These are phyloP conservation scores for Candida maltosa DNA, from an alignment of 805 yeast genomes.

Conservation along the genomic window DNA sequence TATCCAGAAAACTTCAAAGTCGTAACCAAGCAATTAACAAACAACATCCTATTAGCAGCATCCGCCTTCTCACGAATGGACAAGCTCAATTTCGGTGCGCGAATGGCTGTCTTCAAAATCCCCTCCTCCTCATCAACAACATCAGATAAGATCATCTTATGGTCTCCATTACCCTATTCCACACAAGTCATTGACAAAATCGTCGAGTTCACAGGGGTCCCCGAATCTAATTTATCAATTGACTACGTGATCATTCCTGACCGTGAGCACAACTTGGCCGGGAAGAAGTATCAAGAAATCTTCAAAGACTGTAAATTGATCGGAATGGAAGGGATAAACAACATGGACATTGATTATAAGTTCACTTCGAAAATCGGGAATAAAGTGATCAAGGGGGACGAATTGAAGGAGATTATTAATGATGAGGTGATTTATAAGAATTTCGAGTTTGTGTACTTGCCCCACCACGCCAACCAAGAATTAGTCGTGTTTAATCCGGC, in stretches of 20 bases:
- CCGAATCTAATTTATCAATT: slow-evolving; percentile 24
- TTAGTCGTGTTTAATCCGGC: slow-evolving; percentile 47
- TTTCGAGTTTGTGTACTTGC: slow-evolving; percentile 56
- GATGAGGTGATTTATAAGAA: slow-evolving; percentile 37
- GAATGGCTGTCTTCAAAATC: slow-evolving; percentile 38
- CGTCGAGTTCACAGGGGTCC: slow-evolving; percentile 21
- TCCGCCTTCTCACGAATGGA: slow-evolving; percentile 30
- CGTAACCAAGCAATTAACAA: slow-evolving; percentile 26
- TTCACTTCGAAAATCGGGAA: slow-evolving; percentile 35
- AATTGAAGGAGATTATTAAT: slow-evolving; percentile 29
- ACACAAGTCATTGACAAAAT: slow-evolving; percentile 41
- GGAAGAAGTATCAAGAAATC: slow-evolving; percentile 45
- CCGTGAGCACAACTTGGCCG: slow-evolving; percentile 62
- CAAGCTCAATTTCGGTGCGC: slow-evolving; percentile 35
- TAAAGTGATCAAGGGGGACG: slow-evolving; percentile 19
- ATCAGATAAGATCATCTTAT: slow-evolving; percentile 35
- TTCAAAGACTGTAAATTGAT: slow-evolving; percentile 52
- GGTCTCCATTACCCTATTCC: slow-evolving; percentile 58
- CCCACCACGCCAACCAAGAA: slow-evolving; percentile 58
- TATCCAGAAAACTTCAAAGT: slow-evolving; percentile 34
- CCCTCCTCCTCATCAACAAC: slow-evolving; percentile 11
- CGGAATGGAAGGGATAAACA: slow-evolving; percentile 41
- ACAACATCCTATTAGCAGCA: slow-evolving; percentile 32
- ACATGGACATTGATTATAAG: slow-evolving; percentile 38
- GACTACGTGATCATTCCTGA: slow-evolving; percentile 60